Evolutionary conservation across 1,139 yeast species (phyloP).

Genomic region (Groenewaldozyma sp.): DNA sequence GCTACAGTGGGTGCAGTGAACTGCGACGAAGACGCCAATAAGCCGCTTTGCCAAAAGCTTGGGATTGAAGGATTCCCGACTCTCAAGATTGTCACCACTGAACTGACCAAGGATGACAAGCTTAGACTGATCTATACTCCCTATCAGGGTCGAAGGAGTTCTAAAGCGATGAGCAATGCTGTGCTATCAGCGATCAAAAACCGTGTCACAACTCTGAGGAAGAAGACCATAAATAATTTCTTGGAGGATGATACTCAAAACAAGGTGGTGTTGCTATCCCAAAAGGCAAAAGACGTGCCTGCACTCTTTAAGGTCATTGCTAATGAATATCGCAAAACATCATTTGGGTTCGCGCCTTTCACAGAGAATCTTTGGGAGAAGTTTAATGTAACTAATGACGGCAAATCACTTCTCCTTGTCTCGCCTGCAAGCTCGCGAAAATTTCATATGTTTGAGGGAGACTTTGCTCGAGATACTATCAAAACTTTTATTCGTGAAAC

Average conservation of each 20-base stretch:
- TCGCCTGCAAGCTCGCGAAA: background rate
- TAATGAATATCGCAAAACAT: constrained; percentile 47
- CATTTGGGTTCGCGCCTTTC: constrained; percentile 32
- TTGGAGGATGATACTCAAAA: constrained; percentile 14
- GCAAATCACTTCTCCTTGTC: background rate
- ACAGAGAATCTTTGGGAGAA: constrained; percentile 12
- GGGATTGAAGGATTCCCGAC: constrained; percentile 93
- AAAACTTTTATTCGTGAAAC: background rate
- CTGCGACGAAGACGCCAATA: constrained; percentile 66
- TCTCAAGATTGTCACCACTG: constrained; percentile 85
- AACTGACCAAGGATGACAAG: background rate
- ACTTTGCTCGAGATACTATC: background rate
- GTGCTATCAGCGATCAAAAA: constrained; percentile 59
- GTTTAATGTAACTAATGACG: background rate
- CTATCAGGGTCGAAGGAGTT: constrained; percentile 60
- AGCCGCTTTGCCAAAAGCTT: constrained; percentile 63
- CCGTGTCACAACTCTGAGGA: constrained; percentile 18
- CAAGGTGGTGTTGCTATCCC: constrained; percentile 24
- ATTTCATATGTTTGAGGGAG: background rate
- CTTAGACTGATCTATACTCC: constrained; percentile 32
- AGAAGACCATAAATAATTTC: constrained; percentile 12
- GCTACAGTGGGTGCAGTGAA: constrained; percentile 61
- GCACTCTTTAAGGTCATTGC: constrained; percentile 66
- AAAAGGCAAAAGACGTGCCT: constrained; percentile 33
- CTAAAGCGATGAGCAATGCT: constrained; percentile 48